Evolutionary conservation across 2,329 filamentous ascomycete genomes (phyloP).

Genomic region (Aureobasidium zeae): DNA sequence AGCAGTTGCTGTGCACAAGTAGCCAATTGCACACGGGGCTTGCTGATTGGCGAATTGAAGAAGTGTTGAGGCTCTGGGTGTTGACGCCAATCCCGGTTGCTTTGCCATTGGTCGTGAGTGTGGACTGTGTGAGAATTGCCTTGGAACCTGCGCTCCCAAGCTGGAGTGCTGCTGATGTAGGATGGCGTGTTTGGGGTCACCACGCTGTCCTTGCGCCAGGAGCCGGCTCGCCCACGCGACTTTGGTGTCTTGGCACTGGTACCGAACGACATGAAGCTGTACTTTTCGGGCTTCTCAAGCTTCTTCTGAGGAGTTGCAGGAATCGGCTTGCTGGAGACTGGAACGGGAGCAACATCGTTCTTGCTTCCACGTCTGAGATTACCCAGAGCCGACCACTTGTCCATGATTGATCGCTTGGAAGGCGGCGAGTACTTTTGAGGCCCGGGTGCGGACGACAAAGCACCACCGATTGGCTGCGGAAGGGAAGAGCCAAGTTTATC

Average conservation of each 20-base stretch:
- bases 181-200: conserved; percentile 23
- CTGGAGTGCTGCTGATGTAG: conserved; percentile 27
- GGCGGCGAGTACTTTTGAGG: conserved; percentile 52
- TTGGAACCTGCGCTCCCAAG: conserved; percentile 26
- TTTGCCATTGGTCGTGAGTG: conserved; percentile 30
- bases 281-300: conserved; percentile 26
- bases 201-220: conserved; percentile 26
- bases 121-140: conserved; percentile 18
- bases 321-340: conserved; percentile 32
- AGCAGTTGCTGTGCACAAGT: conserved; percentile 17
- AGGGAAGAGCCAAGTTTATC: conserved; percentile 17
- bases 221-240: conserved; percentile 25
- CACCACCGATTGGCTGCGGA: conserved; percentile 25
- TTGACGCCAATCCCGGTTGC: conserved; percentile 42
- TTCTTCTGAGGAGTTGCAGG: conserved; percentile 23
- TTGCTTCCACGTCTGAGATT: conserved; percentile 65
- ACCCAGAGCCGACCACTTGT: conserved; percentile 86
- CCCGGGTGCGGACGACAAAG: conserved; percentile 27
- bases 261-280: conserved; percentile 24
- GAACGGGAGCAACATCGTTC: conserved; percentile 26
- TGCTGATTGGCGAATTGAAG: conserved; percentile 16
- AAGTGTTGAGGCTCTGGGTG: conserved; percentile 24
- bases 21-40: conserved; percentile 17
- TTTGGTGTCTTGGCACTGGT: conserved; percentile 28
- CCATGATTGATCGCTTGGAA: conserved; percentile 54